Evolutionary conservation across 768 basidiomycete genomes (phyloP).

Genomic region (Serendipita vermifera): DNA sequence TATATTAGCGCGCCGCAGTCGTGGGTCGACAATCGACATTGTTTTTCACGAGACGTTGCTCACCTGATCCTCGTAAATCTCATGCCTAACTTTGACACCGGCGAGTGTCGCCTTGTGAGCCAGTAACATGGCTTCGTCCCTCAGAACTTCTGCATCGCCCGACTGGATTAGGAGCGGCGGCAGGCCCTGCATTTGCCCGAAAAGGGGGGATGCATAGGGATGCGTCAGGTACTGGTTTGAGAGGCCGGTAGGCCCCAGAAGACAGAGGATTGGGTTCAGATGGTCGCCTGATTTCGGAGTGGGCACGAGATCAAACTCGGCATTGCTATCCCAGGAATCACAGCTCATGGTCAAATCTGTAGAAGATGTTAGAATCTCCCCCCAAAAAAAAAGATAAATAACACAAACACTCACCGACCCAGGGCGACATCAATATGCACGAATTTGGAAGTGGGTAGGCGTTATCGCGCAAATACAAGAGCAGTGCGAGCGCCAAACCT

Average conservation of each 20-base stretch:
- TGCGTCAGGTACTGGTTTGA: constrained; percentile 74
- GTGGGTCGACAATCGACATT: not conserved
- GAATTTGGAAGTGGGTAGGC: constrained; percentile 71
- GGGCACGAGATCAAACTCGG: constrained; percentile 71
- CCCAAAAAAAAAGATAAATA: not conserved
- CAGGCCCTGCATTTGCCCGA: constrained; percentile 74
- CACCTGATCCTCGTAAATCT: constrained; percentile 84
- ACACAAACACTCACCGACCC: constrained; percentile 64
- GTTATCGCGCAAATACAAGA: constrained; percentile 94
- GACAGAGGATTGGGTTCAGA: constrained; percentile 86
- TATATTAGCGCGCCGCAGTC: not conserved
- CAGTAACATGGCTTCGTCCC: constrained; percentile 82
- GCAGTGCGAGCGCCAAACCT: constrained; percentile 65
- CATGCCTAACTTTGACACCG: constrained; percentile 76
- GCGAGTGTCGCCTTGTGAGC: constrained; percentile 85
- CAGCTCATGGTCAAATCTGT: constrained; percentile 91
- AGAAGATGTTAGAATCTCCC: not conserved
- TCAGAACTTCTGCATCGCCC: constrained; percentile 89
- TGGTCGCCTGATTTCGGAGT: constrained; percentile 63
- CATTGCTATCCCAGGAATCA: constrained; percentile 95
- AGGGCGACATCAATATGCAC: constrained; percentile 82
- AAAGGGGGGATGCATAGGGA: constrained; percentile 90
- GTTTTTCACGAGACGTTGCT: constrained; percentile 20
- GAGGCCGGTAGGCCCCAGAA: constrained; percentile 63
- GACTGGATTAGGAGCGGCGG: constrained; percentile 86